These are phyloP conservation scores for Forsythia suspensa DNA, from an alignment of 257 asterid species.

Conservation along the genomic window DNA sequence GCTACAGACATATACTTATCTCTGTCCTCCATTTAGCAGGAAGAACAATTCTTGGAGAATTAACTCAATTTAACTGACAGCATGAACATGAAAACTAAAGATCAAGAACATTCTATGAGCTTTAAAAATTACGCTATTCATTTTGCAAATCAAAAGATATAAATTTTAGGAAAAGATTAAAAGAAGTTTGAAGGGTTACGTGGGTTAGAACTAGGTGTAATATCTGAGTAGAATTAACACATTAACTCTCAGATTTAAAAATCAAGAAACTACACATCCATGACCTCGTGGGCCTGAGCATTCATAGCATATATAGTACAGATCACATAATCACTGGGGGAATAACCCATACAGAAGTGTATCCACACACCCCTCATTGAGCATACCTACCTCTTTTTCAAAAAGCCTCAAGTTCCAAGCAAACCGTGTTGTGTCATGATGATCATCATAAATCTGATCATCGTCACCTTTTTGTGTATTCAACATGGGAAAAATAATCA, in stretches of 20 bases:
- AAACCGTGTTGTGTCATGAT: neutral
- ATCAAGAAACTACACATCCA: neutral
- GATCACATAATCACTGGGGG: conserved; percentile 5
- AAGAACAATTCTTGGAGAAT: neutral
- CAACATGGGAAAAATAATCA: too few relatives aligned
- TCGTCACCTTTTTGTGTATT: neutral
- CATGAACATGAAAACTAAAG: neutral
- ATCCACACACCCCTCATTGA: neutral
- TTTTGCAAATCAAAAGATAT: neutral
- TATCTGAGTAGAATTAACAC: neutral
- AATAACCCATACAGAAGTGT: conserved; percentile 1
- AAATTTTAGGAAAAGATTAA: neutral
- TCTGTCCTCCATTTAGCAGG: conserved; percentile 4
- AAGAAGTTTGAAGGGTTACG: neutral
- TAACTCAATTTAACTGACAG: neutral
- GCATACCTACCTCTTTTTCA: neutral
- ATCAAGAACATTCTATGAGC: neutral
- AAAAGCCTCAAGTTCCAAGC: neutral
- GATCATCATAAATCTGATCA: neutral
- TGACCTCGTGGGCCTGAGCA: neutral
- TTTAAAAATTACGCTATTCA: neutral
- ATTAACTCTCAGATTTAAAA: neutral
- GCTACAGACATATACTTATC: conserved; percentile 4
- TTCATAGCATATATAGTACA: neutral
- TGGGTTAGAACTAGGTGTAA: neutral